These are phyloP conservation scores for Exophiala aquamarina DNA, from an alignment of 2,329 filamentous ascomycete species.

Conservation along the genomic window DNA sequence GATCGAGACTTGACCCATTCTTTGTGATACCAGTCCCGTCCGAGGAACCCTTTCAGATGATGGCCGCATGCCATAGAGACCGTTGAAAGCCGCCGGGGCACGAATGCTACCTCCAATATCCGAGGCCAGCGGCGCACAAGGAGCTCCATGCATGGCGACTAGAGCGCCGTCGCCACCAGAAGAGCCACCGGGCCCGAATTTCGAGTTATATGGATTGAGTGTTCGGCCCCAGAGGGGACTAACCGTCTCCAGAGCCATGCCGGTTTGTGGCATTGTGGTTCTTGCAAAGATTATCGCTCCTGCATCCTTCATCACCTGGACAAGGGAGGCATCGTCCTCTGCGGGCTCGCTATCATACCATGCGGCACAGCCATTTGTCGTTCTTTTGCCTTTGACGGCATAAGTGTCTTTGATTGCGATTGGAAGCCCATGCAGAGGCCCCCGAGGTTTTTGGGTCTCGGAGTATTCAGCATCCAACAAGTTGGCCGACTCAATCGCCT, in stretches of 20 bases:
- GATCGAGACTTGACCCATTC: slow-evolving; percentile 6
- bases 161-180: slow-evolving; percentile 65
- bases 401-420: slow-evolving; percentile 37
- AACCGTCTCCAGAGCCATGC: slow-evolving; percentile 55
- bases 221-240: slow-evolving; percentile 59
- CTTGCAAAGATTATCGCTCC: slow-evolving; percentile 61
- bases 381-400: slow-evolving; percentile 52
- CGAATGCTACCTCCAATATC: slow-evolving; percentile 15
- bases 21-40: not conserved
- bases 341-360: slow-evolving; percentile 61
- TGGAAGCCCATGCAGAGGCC: slow-evolving; percentile 40
- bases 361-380: slow-evolving; percentile 51
- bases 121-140: slow-evolving; percentile 1
- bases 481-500: slow-evolving; percentile 36
- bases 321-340: slow-evolving; percentile 54
- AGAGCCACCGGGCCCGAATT: slow-evolving; percentile 61
- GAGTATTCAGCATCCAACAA: slow-evolving; percentile 36
- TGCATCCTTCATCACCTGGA: slow-evolving; percentile 56
- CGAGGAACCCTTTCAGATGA: slow-evolving; percentile 1
- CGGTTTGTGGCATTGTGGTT: slow-evolving; percentile 64
- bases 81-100: slow-evolving; percentile 6
- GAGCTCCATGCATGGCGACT: slow-evolving; percentile 54
- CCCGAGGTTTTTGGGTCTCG: slow-evolving; percentile 30
- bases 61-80: slow-evolving; percentile 11
- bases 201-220: slow-evolving; percentile 62